A percentile compares a stretch with the other conserved stretches of the same genome.
phyloP scores from a whole-genome alignment of 305 asterid genomes.

The Nicotiana rustica region DNA sequence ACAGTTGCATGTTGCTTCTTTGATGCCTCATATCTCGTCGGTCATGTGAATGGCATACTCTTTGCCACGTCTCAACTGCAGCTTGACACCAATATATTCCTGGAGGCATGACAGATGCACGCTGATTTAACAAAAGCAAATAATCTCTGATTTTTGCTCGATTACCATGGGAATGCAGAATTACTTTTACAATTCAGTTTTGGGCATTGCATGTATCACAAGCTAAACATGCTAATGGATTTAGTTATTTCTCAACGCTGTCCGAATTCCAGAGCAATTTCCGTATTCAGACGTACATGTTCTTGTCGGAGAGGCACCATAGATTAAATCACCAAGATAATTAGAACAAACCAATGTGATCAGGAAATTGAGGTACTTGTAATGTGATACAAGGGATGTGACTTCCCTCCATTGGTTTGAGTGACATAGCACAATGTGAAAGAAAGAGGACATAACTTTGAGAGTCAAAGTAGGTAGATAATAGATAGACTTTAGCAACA shows the following conservation, averaged over 20 bases:
- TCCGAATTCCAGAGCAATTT: neutral
- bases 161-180: neutral
- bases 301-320: neutral
- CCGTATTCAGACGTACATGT: neutral
- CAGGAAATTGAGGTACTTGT: neutral
- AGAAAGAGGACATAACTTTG: neutral
- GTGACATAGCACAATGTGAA: neutral
- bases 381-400: too few species aligned
- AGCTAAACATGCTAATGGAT: neutral
- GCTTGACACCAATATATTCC: neutral
- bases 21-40: neutral
- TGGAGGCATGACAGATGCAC: neutral
- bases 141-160: neutral
- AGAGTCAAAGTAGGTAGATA: neutral
- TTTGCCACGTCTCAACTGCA: neutral
- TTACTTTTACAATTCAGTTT: neutral
- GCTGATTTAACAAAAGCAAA: neutral
- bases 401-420: too few species aligned
- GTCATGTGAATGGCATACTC: constrained; percentile 12
- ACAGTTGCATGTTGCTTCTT: constrained; percentile 7
- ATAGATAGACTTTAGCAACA: neutral
- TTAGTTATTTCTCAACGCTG: neutral
- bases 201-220: constrained; percentile 13
- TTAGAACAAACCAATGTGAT: neutral
- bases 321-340: neutral